Evolutionary conservation across 2,329 filamentous ascomycete genomes (phyloP).

Genomic region (Neofusicoccum umdonicola): DNA sequence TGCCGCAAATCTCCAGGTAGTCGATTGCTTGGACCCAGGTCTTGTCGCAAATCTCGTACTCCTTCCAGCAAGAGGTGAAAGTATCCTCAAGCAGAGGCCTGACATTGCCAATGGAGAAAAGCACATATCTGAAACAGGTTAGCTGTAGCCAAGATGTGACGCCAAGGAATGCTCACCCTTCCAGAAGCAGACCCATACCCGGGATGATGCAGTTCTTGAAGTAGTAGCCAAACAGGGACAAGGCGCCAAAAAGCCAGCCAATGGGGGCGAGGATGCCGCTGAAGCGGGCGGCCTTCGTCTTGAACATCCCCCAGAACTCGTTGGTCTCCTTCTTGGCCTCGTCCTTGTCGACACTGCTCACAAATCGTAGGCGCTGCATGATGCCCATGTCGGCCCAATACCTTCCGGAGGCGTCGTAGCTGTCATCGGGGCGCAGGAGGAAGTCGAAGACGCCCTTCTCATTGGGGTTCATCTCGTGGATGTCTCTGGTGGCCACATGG

Average conservation of each 20-base stretch:
- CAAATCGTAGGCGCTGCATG: slow-evolving; percentile 68
- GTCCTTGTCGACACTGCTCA: slow-evolving; percentile 67
- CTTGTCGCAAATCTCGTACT: slow-evolving; percentile 62
- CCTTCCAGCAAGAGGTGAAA: slow-evolving; percentile 77
- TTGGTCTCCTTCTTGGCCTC: slow-evolving; percentile 68
- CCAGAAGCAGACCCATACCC: slow-evolving; percentile 85
- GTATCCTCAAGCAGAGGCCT: slow-evolving; percentile 74
- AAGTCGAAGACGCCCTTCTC: slow-evolving; percentile 69
- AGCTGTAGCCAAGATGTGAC: slow-evolving; percentile 5
- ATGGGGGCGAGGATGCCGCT: slow-evolving; percentile 13
- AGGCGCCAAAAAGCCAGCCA: slow-evolving; percentile 8
- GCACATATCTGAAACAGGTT: slow-evolving; percentile 65
- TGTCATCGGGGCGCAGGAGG: slow-evolving; percentile 83
- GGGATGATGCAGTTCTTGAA: slow-evolving; percentile 88
- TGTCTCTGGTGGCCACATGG: slow-evolving; percentile 43
- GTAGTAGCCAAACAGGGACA: slow-evolving; percentile 72
- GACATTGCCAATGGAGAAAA: slow-evolving; percentile 95
- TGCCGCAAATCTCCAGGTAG: slow-evolving; percentile 90
- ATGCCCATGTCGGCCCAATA: slow-evolving; percentile 92
- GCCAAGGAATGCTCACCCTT: slow-evolving; percentile 55
- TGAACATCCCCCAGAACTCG: slow-evolving; percentile 74
- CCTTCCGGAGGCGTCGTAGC: slow-evolving; percentile 74
- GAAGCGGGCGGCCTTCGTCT: slow-evolving; percentile 60
- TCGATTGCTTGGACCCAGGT: slow-evolving; percentile 83
- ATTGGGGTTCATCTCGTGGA: slow-evolving; percentile 52